phyloP scores from a whole-genome alignment of 176 grass and related monocot species.

The Aegilops sharonensis region DNA sequence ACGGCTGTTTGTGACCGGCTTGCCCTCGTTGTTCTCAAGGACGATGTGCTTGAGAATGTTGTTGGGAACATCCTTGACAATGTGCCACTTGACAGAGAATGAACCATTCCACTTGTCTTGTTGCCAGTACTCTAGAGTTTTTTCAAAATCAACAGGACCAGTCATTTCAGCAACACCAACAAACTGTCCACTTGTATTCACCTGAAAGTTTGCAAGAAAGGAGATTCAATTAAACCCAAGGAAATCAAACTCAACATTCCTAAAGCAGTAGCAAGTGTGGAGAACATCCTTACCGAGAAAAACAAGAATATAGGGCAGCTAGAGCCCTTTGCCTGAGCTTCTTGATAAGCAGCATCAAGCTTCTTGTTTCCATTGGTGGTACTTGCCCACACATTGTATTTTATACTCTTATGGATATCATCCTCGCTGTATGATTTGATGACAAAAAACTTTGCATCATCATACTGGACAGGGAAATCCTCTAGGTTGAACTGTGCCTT shows the following conservation, averaged over 20 bases:
- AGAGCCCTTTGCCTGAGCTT: constrained; percentile 78
- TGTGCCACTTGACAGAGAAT: constrained; percentile 89
- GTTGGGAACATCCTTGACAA: constrained; percentile 92
- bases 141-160: constrained; percentile 90
- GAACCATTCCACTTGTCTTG: constrained; percentile 98
- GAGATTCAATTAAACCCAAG: constrained; percentile 14
- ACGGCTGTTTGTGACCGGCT: constrained; percentile 91
- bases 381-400: constrained; percentile 95
- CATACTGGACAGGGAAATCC: constrained; percentile 69
- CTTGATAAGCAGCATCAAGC: constrained; percentile 73
- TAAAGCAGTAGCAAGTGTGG: background rate
- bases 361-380: constrained; percentile 99
- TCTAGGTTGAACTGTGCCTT: constrained; percentile 64
- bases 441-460: constrained; percentile 87
- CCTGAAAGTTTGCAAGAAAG: constrained; percentile 30
- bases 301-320: constrained; percentile 88
- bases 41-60: constrained; percentile 93
- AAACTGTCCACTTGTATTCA: constrained; percentile 97
- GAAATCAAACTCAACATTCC: background rate
- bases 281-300: constrained; percentile 67
- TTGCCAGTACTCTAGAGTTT: constrained; percentile 87
- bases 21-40: constrained; percentile 93
- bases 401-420: constrained; percentile 96
- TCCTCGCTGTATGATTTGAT: constrained; percentile 95
- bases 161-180: constrained; percentile 96